A percentile compares a stretch with the other conserved stretches of the same genome.
phyloP scores from a whole-genome alignment of 345 rosid genomes.

The Pistacia integerrima region DNA sequence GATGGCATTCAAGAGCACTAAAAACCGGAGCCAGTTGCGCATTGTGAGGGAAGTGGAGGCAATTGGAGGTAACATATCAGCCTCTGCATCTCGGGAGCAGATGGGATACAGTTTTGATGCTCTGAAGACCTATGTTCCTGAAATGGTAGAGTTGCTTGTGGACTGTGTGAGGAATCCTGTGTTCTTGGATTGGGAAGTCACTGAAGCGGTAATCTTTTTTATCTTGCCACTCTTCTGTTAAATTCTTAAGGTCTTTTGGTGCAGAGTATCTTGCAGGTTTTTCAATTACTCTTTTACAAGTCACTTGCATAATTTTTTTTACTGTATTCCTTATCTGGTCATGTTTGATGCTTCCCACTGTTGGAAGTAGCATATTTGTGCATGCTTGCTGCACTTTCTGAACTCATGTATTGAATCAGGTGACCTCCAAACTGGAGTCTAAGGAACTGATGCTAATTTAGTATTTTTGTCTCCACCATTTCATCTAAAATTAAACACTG shows the following conservation, averaged over 20 bases:
- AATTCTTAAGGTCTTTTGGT: neutral
- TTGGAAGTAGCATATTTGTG: neutral
- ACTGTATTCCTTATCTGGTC: neutral
- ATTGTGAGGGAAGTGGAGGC: slow-evolving; percentile 79
- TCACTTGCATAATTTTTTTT: neutral
- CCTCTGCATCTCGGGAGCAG: slow-evolving; percentile 75
- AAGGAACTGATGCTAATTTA: neutral
- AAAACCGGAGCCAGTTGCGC: slow-evolving; percentile 61
- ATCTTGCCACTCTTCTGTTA: neutral
- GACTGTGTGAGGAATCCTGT: slow-evolving; percentile 74
- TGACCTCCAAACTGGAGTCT: neutral
- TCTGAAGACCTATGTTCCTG: slow-evolving; percentile 67
- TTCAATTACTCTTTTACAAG: neutral
- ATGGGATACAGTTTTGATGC: slow-evolving; percentile 74
- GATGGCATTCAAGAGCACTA: slow-evolving; percentile 82
- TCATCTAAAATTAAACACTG: no score
- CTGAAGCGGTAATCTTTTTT: slow-evolving; percentile 56
- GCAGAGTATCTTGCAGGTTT: neutral
- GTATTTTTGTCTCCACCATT: no score
- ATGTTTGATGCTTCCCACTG: neutral
- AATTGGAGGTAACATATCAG: slow-evolving; percentile 64
- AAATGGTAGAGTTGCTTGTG: slow-evolving; percentile 75
- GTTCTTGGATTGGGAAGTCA: slow-evolving; percentile 84
- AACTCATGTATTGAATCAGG: neutral
- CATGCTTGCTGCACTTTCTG: neutral